A percentile compares a stretch with the other conserved stretches of the same genome.
Evolutionary conservation across 2,329 filamentous ascomycete species (phyloP).

Genomic region (Paecilomyces sp.): DNA sequence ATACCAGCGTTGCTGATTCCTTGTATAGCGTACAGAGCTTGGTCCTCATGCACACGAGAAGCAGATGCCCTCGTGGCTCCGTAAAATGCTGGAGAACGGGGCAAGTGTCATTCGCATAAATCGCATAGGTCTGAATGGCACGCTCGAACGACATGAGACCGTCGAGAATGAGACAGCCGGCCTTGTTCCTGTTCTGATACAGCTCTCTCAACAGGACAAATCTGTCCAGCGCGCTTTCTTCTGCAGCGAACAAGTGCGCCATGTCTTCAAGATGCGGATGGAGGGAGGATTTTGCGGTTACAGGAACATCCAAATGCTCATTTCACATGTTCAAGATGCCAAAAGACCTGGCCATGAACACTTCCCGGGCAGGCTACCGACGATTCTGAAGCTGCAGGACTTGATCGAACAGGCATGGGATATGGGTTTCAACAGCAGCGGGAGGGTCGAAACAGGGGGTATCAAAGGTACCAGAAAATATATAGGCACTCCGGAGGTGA

Average conservation of each 20-base stretch:
- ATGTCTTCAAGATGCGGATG: conserved; percentile 72
- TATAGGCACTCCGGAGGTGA: conserved; percentile 84
- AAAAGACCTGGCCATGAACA: conserved; percentile 50
- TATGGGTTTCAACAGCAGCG: conserved; percentile 66
- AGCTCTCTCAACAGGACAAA: conserved; percentile 58
- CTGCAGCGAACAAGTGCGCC: conserved; percentile 67
- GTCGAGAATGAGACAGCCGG: conserved; percentile 44
- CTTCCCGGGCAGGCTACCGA: conserved; percentile 59
- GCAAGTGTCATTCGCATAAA: conserved; percentile 51
- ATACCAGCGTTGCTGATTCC: conserved; percentile 9
- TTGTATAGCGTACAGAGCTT: conserved; percentile 50
- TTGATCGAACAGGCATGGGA: conserved; percentile 87
- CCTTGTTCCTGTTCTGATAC: conserved; percentile 56
- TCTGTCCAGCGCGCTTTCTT: conserved; percentile 66
- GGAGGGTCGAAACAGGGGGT: conserved; percentile 75
- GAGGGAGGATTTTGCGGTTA: conserved; percentile 95
- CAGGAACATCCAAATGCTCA: conserved; percentile 86
- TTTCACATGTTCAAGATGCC: conserved; percentile 65
- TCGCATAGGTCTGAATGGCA: conserved; percentile 38
- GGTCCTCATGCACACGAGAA: conserved; percentile 67
- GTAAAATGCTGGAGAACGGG: conserved; percentile 53
- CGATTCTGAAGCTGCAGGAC: conserved; percentile 76
- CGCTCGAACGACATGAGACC: conserved; percentile 31
- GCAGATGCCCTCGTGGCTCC: conserved; percentile 65
- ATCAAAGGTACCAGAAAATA: conserved; percentile 87